Conservation (phyloP, 2,329 filamentous ascomycete species). For the Colletotrichum sp. region DNA sequence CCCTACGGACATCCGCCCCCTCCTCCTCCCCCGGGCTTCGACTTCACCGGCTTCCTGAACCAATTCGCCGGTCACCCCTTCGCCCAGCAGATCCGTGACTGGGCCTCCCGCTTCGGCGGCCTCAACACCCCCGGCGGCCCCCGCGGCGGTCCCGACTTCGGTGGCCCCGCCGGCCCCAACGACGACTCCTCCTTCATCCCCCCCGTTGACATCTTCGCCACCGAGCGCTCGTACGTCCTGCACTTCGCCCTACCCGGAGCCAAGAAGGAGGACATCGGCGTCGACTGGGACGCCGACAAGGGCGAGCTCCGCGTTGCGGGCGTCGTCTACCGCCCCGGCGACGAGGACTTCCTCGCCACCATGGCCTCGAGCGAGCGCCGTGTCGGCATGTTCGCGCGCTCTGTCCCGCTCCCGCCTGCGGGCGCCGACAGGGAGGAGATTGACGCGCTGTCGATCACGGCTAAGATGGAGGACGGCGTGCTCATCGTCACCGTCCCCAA, state of each 20-base stretch:
- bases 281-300: slow-evolving; percentile 77
- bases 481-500: slow-evolving; percentile 80
- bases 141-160: slow-evolving; percentile 7
- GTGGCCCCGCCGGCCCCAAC: background rate
- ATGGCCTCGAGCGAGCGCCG: slow-evolving; percentile 70
- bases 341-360: slow-evolving; percentile 70
- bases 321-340: slow-evolving; percentile 73
- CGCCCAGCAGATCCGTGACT: slow-evolving; percentile 45
- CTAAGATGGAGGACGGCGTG: slow-evolving; percentile 80
- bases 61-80: slow-evolving; percentile 46
- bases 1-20: slow-evolving; percentile 16
- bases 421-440: slow-evolving; percentile 57
- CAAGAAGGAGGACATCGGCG: slow-evolving; percentile 77
- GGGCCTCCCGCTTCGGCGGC: slow-evolving; percentile 25
- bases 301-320: slow-evolving; percentile 71
- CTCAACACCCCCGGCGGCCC: background rate
- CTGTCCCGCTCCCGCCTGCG: slow-evolving; percentile 62
- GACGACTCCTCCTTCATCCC: slow-evolving; percentile 58
- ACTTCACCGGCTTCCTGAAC: slow-evolving; percentile 41
- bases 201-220: slow-evolving; percentile 79
- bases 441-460: slow-evolving; percentile 70
- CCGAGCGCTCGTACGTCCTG: slow-evolving; percentile 66
- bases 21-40: slow-evolving; percentile 28
- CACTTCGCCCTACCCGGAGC: slow-evolving; percentile 81
- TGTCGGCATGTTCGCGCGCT: slow-evolving; percentile 77